These are phyloP conservation scores for Rhynchosporium secalis DNA, from an alignment of 2,329 filamentous ascomycete genomes.

Conservation along the genomic window DNA sequence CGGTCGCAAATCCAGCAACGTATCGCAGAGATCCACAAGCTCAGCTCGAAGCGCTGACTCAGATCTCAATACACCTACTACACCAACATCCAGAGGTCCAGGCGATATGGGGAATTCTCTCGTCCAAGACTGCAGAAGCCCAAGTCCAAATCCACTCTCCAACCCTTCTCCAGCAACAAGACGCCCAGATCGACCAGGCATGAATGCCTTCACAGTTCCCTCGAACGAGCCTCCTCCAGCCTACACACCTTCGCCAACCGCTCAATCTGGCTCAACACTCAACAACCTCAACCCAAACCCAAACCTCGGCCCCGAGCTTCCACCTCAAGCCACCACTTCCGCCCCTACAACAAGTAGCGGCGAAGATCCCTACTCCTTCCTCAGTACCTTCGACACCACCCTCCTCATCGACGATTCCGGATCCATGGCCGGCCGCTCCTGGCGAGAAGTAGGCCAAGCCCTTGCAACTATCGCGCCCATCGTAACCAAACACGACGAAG, in stretches of 20 bases:
- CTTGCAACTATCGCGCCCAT: constrained; percentile 76
- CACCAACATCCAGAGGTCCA: constrained; percentile 13
- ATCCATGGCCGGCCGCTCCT: constrained; percentile 77
- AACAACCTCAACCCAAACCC: constrained; percentile 9
- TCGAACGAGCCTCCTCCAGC: constrained; percentile 40
- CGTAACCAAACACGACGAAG: constrained; percentile 74
- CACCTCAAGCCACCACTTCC: constrained; percentile 45
- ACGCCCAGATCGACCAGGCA: constrained; percentile 36
- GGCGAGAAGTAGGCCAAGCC: constrained; percentile 71
- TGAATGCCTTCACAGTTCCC: constrained; percentile 37
- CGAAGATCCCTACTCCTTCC: constrained; percentile 74
- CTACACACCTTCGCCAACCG: constrained; percentile 33
- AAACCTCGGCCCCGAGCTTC: constrained; percentile 18
- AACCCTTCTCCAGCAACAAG: constrained; percentile 35
- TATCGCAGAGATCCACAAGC: constrained; percentile 18
- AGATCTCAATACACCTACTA: constrained; percentile 9
- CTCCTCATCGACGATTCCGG: constrained; percentile 92
- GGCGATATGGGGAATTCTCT: constrained; percentile 13
- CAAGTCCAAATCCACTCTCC: constrained; percentile 22
- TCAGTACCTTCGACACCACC: constrained; percentile 78
- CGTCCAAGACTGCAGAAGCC: constrained; percentile 6
- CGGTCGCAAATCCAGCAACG: constrained; percentile 25
- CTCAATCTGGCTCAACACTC: constrained; percentile 23
- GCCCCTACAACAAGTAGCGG: constrained; percentile 39
- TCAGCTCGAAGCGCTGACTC: constrained; percentile 11